These are phyloP conservation scores for Thinopyrum obtusiflorum DNA, from an alignment of 202 grass and related monocot species.

Conservation along the genomic window DNA sequence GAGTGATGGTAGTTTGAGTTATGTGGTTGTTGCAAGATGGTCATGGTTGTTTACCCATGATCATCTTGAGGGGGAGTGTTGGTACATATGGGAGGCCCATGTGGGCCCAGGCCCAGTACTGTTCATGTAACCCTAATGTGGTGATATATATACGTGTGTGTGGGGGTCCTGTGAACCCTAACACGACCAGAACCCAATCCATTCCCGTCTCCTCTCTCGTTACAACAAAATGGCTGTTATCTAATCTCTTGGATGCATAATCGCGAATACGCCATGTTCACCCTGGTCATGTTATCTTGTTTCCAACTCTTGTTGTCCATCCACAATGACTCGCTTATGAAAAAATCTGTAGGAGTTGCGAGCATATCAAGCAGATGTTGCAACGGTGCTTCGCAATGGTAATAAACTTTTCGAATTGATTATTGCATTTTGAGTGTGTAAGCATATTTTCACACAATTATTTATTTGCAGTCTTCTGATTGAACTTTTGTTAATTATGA, in stretches of 20 bases:
- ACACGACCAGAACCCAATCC: too few relatives aligned
- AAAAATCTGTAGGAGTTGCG: slow-evolving; percentile 69
- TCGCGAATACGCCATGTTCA: background rate
- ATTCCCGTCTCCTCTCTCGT: too few relatives aligned
- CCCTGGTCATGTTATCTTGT: background rate
- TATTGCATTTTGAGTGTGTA: slow-evolving; percentile 7
- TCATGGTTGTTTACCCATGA: too few relatives aligned
- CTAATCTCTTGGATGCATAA: slow-evolving; percentile 4
- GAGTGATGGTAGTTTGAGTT: too few relatives aligned
- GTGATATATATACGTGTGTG: too few relatives aligned
- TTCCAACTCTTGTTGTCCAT: background rate
- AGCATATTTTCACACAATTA: background rate
- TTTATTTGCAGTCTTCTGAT: background rate
- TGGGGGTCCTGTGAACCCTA: too few relatives aligned
- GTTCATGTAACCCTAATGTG: too few relatives aligned
- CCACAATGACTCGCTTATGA: slow-evolving; percentile 22
- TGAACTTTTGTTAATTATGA: slow-evolving; percentile 10
- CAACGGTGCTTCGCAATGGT: slow-evolving; percentile 95
- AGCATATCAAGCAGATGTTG: slow-evolving; percentile 98
- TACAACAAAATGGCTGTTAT: background rate
- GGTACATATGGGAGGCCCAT: too few relatives aligned
- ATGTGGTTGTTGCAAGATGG: too few relatives aligned
- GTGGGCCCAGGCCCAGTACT: too few relatives aligned
- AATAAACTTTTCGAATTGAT: slow-evolving; percentile 20
- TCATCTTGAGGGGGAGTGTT: too few relatives aligned